phyloP scores from a whole-genome alignment of 805 yeast genomes.

The Blastobotrys robertii region DNA sequence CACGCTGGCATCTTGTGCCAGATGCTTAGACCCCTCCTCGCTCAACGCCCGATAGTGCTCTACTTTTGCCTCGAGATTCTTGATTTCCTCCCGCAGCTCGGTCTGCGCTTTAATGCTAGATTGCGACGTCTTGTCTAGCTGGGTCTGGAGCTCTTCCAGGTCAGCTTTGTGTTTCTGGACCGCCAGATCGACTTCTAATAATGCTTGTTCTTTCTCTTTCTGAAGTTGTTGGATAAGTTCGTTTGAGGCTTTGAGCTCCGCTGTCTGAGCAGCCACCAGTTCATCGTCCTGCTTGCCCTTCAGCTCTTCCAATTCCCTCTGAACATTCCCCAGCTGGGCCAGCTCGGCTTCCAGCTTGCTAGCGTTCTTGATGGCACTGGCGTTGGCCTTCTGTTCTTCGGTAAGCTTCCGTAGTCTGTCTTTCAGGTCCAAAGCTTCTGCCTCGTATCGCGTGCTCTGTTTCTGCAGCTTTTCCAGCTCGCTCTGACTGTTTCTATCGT shows the following conservation, averaged over 20 bases:
- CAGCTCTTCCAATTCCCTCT: slow-evolving; percentile 23
- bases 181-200: slow-evolving; percentile 25
- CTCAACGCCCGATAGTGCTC: slow-evolving; percentile 57
- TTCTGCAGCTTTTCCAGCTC: slow-evolving; percentile 23
- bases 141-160: slow-evolving; percentile 14
- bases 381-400: slow-evolving; percentile 11
- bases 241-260: slow-evolving; percentile 21
- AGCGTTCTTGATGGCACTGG: not conserved
- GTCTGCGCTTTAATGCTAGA: slow-evolving; percentile 16
- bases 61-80: slow-evolving; percentile 55
- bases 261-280: slow-evolving; percentile 19
- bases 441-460: slow-evolving; percentile 23
- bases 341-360: slow-evolving; percentile 8
- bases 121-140: slow-evolving; percentile 20
- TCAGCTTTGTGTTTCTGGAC: slow-evolving; percentile 24
- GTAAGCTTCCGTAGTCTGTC: slow-evolving; percentile 16
- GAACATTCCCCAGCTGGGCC: slow-evolving; percentile 4
- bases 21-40: slow-evolving; percentile 31
- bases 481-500: slow-evolving; percentile 33
- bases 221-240: slow-evolving; percentile 18
- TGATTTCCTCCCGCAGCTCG: slow-evolving; percentile 18
- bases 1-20: slow-evolving; percentile 5
- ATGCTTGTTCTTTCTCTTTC: slow-evolving; percentile 25
- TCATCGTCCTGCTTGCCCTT: slow-evolving; percentile 22
- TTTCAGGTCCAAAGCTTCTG: slow-evolving; percentile 35